Base-by-base conservation (phyloP, 257 asterid genomes). In the Leonotis leonurus region DNA sequence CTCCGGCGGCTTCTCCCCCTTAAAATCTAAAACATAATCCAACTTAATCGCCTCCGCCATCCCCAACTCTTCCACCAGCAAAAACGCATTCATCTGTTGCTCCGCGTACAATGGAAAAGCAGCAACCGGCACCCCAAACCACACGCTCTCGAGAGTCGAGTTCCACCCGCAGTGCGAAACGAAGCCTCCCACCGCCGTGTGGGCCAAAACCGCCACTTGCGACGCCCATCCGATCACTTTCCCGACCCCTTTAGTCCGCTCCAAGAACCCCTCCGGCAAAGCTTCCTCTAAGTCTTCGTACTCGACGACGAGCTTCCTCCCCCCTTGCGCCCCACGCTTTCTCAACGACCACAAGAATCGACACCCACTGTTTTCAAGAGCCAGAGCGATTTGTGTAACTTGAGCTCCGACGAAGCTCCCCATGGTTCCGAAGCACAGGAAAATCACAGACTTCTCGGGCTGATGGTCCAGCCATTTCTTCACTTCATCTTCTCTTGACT, bases 251-350 rank as follows among this genome's bases (percentile, higher is more conserved):
- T 13, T 11, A 0, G 70, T 69, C 20, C 84, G 39, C 26, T 66
- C 40, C 32, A 75, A 14, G 61, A 79, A 79, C 10, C 81, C 81
- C 35, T 45, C 63, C 0, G 81, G 84, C 16, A 79, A 67, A 3
- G 29, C 39, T 7, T 53, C 7, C 3, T 6, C 25, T 3, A 26
- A 27, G 3, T 53, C 24, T 1, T 49, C 56, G 32, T 49, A 49
- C 3, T 49, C 54, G 1, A 3, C 54, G 2, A 4, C 54, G 29
- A 46, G 7, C 54, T 21, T 21, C 29, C 9, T 18, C 30, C 24
- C 25, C 6, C 54, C 54, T 3, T 10, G 21, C 32, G 0, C 32
- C 33, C 14, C 60, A 2, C 44, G 44, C 16, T 56, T 56, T 9
- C 59, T 27, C 59, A 53, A 8, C 59, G 59, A 53, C 59, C 59